Conservation (phyloP, 495 filamentous ascomycete genomes). For the Oidiodendron maius region DNA sequence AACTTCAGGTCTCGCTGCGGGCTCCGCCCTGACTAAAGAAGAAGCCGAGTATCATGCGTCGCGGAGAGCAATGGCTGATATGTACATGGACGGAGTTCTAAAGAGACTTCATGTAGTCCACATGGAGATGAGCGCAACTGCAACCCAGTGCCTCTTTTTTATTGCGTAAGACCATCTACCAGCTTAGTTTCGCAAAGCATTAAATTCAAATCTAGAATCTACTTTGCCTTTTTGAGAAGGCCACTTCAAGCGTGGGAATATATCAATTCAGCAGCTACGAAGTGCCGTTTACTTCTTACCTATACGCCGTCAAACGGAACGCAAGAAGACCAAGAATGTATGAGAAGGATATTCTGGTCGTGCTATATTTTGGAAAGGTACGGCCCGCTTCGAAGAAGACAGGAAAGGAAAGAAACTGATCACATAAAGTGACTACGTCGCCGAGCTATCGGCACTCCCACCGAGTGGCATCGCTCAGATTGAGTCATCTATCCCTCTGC, state of each 20-base stretch:
- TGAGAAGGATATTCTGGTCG: constrained; percentile 42
- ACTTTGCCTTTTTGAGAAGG: constrained; percentile 29
- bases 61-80: constrained; percentile 22
- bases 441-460: constrained; percentile 36
- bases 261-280: constrained; percentile 26
- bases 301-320: constrained; percentile 18
- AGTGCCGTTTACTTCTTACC: constrained; percentile 33
- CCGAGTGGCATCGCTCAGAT: constrained; percentile 39
- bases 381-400: neutral
- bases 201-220: constrained; percentile 19
- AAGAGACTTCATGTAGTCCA: constrained; percentile 27
- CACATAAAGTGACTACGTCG: constrained; percentile 15
- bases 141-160: constrained; percentile 32
- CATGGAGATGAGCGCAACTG: constrained; percentile 25
- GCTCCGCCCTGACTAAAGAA: constrained; percentile 1
- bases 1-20: constrained; percentile 8
- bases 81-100: constrained; percentile 28
- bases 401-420: neutral
- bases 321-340: constrained; percentile 32
- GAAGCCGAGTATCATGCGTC: constrained; percentile 10
- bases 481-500: constrained; percentile 35
- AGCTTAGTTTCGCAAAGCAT: neutral
- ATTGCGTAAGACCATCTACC: constrained; percentile 19
- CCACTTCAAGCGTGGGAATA: constrained; percentile 32
- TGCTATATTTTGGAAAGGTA: constrained; percentile 41